phyloP scores from a whole-genome alignment of 129 eudicot species.

The Kitagawia praeruptora region DNA sequence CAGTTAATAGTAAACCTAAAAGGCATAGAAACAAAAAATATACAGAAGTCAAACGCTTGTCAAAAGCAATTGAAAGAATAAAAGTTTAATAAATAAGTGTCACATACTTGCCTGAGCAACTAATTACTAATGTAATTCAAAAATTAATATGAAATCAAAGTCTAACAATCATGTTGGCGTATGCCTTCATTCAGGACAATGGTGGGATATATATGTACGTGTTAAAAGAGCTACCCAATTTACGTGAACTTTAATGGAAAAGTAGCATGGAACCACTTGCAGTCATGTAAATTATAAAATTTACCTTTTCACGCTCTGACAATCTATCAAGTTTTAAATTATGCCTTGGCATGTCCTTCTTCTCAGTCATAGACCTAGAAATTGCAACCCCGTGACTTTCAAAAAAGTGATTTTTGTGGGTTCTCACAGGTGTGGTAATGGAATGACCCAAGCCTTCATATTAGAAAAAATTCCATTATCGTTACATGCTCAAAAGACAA shows the following conservation, averaged over 20 bases:
- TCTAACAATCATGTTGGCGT: background rate
- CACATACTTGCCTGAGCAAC: background rate
- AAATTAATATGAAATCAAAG: background rate
- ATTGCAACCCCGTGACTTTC: slow-evolving; percentile 41
- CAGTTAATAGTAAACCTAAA: background rate
- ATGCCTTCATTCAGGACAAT: background rate
- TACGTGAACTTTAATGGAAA: background rate
- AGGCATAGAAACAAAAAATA: background rate
- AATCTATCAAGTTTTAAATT: slow-evolving; percentile 67
- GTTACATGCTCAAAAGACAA: slow-evolving; percentile 1
- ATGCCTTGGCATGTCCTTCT: slow-evolving; percentile 46
- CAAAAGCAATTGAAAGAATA: background rate
- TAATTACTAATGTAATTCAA: background rate
- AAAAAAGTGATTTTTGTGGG: slow-evolving; percentile 40
- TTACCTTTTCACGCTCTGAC: slow-evolving; percentile 80
- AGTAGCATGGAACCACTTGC: background rate
- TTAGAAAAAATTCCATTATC: slow-evolving; percentile 15
- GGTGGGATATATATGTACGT: background rate
- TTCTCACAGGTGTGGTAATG: slow-evolving; percentile 51
- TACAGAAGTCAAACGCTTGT: background rate
- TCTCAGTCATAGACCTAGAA: slow-evolving; percentile 73
- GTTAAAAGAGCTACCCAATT: background rate
- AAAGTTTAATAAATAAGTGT: background rate
- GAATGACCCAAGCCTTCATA: slow-evolving; percentile 64
- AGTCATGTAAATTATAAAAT: slow-evolving; percentile 13